phyloP scores from a whole-genome alignment of 2,329 filamentous ascomycete species.

The Pseudogymnoascus sp. region DNA sequence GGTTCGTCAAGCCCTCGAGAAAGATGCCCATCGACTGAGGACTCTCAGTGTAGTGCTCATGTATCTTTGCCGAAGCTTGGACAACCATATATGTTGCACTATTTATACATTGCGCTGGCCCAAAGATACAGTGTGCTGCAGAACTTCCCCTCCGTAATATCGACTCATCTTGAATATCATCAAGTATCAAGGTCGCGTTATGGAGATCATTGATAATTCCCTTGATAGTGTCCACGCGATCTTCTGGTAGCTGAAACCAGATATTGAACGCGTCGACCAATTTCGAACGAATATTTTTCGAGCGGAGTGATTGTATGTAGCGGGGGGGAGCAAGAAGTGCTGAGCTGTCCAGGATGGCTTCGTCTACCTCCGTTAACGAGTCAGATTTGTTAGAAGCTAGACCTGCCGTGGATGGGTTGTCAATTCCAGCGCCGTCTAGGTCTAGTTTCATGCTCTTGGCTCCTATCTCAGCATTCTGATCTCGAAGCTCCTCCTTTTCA shows the following conservation, averaged over 20 bases:
- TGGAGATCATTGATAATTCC: background rate
- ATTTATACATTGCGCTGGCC: slow-evolving; percentile 31
- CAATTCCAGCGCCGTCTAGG: background rate
- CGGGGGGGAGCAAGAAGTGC: background rate
- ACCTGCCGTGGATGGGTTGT: background rate
- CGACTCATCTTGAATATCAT: slow-evolving; percentile 33
- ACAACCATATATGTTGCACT: slow-evolving; percentile 24
- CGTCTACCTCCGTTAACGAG: background rate
- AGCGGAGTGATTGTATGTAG: background rate
- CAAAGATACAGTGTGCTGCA: slow-evolving; percentile 31
- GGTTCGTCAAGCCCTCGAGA: background rate
- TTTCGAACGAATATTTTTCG: background rate
- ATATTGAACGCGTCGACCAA: background rate
- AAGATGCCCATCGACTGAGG: background rate
- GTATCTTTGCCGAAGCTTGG: background rate
- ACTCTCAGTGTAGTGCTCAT: background rate
- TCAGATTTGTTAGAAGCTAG: background rate
- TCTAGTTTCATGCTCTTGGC: background rate
- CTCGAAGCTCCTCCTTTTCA: background rate
- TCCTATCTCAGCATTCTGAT: background rate
- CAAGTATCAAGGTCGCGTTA: slow-evolving; percentile 18
- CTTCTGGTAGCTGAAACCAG: background rate
- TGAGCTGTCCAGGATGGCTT: background rate
- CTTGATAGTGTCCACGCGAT: background rate
- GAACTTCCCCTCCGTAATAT: slow-evolving; percentile 28